These are phyloP conservation scores for Silene conica DNA, from an alignment of 148 eudicot species.

Conservation along the genomic window DNA sequence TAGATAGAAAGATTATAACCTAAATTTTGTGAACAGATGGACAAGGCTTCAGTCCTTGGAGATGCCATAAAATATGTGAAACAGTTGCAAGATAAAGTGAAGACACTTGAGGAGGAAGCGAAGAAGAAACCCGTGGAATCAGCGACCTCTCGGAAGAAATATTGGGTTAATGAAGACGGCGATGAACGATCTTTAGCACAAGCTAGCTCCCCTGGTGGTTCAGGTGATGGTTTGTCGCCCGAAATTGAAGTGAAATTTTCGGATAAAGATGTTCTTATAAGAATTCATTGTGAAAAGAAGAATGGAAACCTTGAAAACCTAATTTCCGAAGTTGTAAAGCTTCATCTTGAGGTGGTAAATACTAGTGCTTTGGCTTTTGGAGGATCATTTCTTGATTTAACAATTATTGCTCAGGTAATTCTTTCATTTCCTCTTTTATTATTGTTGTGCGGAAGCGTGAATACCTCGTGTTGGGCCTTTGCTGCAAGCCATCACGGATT, in stretches of 20 bases:
- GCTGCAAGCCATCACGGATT: too few relatives aligned
- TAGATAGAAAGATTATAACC: not conserved
- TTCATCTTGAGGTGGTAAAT: slow-evolving; percentile 42
- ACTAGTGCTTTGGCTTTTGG: slow-evolving; percentile 58
- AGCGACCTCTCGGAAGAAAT: slow-evolving; percentile 42
- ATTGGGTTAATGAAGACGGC: slow-evolving; percentile 28
- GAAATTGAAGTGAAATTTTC: slow-evolving; percentile 56
- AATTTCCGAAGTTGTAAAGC: slow-evolving; percentile 46
- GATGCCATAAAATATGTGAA: slow-evolving; percentile 65
- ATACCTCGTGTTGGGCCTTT: too few relatives aligned
- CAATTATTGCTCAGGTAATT: slow-evolving; percentile 63
- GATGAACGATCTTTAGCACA: slow-evolving; percentile 16
- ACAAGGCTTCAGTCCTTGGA: slow-evolving; percentile 72
- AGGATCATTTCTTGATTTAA: slow-evolving; percentile 45
- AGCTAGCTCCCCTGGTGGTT: slow-evolving; percentile 2
- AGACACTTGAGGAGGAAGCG: slow-evolving; percentile 62
- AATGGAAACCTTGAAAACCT: slow-evolving; percentile 51
- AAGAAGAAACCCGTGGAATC: slow-evolving; percentile 48
- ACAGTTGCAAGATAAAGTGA: slow-evolving; percentile 56
- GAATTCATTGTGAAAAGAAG: slow-evolving; percentile 53
- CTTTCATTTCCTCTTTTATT: too few relatives aligned
- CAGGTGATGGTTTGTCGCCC: slow-evolving; percentile 30
- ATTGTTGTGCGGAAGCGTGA: too few relatives aligned
- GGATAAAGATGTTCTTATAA: slow-evolving; percentile 55
- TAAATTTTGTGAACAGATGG: slow-evolving; percentile 42